Evolutionary conservation across 805 yeast genomes (phyloP).

Genomic region (Candida krabiensis): DNA sequence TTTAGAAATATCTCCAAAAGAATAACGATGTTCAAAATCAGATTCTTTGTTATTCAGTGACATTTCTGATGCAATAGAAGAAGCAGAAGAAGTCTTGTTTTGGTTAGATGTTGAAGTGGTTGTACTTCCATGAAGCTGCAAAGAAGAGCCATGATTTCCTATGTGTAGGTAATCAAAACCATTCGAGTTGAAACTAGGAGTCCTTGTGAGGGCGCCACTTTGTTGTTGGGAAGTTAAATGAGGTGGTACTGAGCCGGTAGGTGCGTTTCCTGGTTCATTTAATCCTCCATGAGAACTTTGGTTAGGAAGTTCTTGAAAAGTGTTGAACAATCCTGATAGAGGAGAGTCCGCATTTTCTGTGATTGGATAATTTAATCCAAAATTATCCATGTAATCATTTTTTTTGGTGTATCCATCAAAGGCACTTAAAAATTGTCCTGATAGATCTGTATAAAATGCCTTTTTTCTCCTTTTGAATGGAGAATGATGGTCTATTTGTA

Average conservation of each 20-base stretch:
- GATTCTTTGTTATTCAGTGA: slow-evolving; percentile 19
- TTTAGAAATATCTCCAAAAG: slow-evolving; percentile 15
- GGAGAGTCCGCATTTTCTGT: slow-evolving; percentile 21
- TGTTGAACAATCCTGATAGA: slow-evolving; percentile 21
- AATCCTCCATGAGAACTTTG: neutral
- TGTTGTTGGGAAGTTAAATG: neutral
- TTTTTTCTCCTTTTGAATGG: slow-evolving; percentile 13
- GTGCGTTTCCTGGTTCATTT: neutral
- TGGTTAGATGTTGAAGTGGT: slow-evolving; percentile 1
- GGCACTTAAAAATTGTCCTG: slow-evolving; percentile 15
- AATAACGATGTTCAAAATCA: slow-evolving; percentile 26
- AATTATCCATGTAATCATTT: slow-evolving; percentile 10
- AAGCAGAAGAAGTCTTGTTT: slow-evolving; percentile 12
- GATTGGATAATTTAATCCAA: slow-evolving; percentile 12
- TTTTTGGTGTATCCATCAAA: slow-evolving; percentile 22
- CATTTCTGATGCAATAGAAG: slow-evolving; percentile 21
- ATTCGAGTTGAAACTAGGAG: slow-evolving; percentile 14
- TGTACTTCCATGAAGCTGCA: neutral
- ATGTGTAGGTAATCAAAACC: slow-evolving; percentile 8
- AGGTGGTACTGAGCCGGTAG: neutral
- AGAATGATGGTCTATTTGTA: slow-evolving; percentile 5
- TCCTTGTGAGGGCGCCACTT: slow-evolving; percentile 7
- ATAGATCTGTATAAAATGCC: slow-evolving; percentile 10
- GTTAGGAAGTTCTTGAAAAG: slow-evolving; percentile 17
- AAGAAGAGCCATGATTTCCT: neutral